Conservation (phyloP, 345 rosid genomes). For the Aethionema arabicum region DNA sequence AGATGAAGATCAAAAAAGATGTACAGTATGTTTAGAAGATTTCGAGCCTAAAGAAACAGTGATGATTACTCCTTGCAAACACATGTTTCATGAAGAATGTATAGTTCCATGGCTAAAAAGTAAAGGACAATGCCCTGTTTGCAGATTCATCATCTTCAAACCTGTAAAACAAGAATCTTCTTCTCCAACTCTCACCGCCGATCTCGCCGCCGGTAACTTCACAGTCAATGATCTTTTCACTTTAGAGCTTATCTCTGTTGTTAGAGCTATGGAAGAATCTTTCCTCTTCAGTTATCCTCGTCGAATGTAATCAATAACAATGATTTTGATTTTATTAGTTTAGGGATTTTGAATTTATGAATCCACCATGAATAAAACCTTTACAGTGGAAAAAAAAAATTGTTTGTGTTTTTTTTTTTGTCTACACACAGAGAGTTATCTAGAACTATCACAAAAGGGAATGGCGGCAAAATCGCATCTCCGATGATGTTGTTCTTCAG, state of each 20-base stretch:
- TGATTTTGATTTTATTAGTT: conserved; percentile 23
- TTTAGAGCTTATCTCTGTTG: conserved; percentile 40
- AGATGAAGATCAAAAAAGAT: conserved; percentile 58
- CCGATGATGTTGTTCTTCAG: conserved; percentile 37
- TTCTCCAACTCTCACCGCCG: neutral
- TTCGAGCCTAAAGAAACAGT: conserved; percentile 64
- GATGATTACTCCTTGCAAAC: conserved; percentile 74
- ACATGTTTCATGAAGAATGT: conserved; percentile 86
- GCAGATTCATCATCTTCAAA: conserved; percentile 53
- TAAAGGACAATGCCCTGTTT: conserved; percentile 70
- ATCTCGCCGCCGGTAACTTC: conserved; percentile 4
- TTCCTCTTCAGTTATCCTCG: conserved; percentile 31
- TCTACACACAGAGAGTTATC: conserved; percentile 32
- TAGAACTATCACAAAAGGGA: conserved; percentile 42
- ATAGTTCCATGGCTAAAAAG: conserved; percentile 73
- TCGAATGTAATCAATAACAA: conserved; percentile 18
- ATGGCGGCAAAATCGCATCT: conserved; percentile 42
- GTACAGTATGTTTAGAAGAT: conserved; percentile 81
- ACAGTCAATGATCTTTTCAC: conserved; percentile 32
- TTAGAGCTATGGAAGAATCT: conserved; percentile 52
- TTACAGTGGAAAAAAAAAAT: conserved; percentile 29
- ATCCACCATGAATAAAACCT: conserved; percentile 32
- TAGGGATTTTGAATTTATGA: conserved; percentile 21
- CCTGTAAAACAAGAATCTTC: conserved; percentile 17
- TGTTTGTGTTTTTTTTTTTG: neutral